Evolutionary conservation across 306 rosid species (phyloP), one percentile per base, ranked within the genome.

Genomic region (Quercus dentata): DNA sequence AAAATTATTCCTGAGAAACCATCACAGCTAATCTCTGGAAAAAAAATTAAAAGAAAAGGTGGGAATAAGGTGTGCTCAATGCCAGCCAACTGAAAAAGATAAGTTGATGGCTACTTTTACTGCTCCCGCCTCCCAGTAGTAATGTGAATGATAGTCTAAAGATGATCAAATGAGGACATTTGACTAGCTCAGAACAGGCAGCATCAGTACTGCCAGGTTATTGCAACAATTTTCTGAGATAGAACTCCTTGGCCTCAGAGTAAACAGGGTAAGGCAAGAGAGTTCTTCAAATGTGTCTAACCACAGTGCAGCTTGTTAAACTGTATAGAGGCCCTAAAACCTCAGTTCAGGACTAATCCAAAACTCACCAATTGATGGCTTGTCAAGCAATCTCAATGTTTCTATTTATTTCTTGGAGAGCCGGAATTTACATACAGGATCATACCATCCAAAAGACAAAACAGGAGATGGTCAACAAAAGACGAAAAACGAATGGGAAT

Each of bases 381-480:
- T 41, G 56, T 63, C 28, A 57, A 68, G 64, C 68, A 38, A 38
- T 57, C 56, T 3, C 70, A 30, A 8, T 38, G 46, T 38, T 38
- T 38, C 46, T 38, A 38, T 38, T 38, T 38, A 38, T 64, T 30
- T 41, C 46, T 4, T 46, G 15, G 62, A 23, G 17, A n/a, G 57
- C 31, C 71, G 57, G 63, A 74, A 56, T 20, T 23, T 52, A 35
- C 69, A 31, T 52, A 20, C 62, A 54, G 61, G 78, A 75, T 20
- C 5, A 31, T 6, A 11, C 72, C 6, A 62, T 83, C 65, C 62
- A 75, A 31, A 79, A 79, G 65, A 30, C 76, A 1, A 25, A 71
- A 27, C 81, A 71, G 81, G 87, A 79, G 63, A 51, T 79, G 64
- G 46, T 82, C 56, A 74, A 78, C 68, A 56, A 27, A 35, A 83